Evolutionary conservation across 495 filamentous ascomycete species (phyloP).

Genomic region (Penicillium diatomitis): DNA sequence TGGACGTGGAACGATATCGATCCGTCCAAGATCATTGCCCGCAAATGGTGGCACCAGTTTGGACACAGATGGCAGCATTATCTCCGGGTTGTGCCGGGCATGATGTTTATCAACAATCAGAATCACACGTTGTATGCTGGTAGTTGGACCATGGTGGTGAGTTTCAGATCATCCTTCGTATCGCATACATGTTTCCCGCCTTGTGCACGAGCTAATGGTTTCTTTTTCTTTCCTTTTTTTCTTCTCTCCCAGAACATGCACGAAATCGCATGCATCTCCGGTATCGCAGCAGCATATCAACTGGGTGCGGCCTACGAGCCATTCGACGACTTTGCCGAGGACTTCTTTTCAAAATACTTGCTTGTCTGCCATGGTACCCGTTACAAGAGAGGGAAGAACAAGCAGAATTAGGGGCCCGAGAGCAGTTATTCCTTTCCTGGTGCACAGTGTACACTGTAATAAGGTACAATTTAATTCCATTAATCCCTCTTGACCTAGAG

Average conservation of each 20-base stretch:
- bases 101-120: conserved; percentile 73
- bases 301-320: conserved; percentile 66
- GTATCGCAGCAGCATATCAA: conserved; percentile 68
- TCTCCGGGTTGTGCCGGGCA: conserved; percentile 62
- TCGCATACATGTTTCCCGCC: too few species aligned
- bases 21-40: conserved; percentile 55
- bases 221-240: too few species aligned
- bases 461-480: background rate
- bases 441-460: too few species aligned
- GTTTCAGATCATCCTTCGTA: conserved; percentile 8
- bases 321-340: conserved; percentile 53
- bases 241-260: conserved; percentile 54
- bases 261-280: conserved; percentile 68
- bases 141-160: conserved; percentile 67
- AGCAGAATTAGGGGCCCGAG: conserved; percentile 1
- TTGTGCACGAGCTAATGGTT: too few species aligned
- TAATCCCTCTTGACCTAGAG: conserved; percentile 4
- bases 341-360: conserved; percentile 48
- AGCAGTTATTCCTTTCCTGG: too few species aligned
- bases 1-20: conserved; percentile 71
- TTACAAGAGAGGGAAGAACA: conserved; percentile 24
- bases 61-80: conserved; percentile 79
- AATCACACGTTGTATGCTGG: conserved; percentile 61
- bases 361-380: conserved; percentile 42
- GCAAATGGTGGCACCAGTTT: conserved; percentile 82